Conservation (phyloP, 73 alveolate species). For the Symbiodinium pilosum region DNA sequence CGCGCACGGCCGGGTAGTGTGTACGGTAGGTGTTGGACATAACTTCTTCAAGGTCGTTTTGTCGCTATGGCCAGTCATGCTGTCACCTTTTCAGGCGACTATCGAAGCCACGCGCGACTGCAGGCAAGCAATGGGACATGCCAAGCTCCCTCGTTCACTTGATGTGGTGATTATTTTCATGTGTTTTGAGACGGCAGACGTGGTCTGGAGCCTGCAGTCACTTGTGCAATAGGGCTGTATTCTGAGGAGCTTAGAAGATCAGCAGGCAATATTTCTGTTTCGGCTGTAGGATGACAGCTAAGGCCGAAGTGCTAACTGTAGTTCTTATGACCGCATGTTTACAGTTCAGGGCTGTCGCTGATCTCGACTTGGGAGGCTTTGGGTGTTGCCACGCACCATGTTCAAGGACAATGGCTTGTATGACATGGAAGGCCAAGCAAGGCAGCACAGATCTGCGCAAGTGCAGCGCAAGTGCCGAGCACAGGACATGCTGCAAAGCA, state of each 20-base stretch:
- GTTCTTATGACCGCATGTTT: too few species aligned
- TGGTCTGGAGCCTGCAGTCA: background rate
- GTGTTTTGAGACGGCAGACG: background rate
- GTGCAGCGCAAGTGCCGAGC: background rate
- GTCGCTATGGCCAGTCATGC: background rate
- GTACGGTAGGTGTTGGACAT: too few species aligned
- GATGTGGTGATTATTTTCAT: background rate
- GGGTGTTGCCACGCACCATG: slow-evolving; percentile 83
- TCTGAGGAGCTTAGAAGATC: too few species aligned
- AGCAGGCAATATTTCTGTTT: too few species aligned
- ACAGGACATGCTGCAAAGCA: slow-evolving; percentile 61
- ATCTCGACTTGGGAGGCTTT: background rate
- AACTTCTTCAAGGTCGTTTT: background rate
- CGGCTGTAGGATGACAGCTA: too few species aligned
- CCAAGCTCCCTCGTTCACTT: too few species aligned
- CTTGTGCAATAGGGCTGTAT: too few species aligned
- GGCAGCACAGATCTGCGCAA: background rate
- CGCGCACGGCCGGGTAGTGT: slow-evolving; percentile 29
- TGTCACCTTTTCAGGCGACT: background rate
- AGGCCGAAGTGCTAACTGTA: too few species aligned
- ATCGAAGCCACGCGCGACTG: slow-evolving; percentile 60
- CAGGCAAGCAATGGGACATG: too few species aligned
- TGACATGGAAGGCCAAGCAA: too few species aligned
- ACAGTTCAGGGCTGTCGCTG: too few species aligned
- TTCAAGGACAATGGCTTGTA: slow-evolving; percentile 46